phyloP scores from a whole-genome alignment of 169 alveolate genomes.

The Cryptosporidium andersoni region DNA sequence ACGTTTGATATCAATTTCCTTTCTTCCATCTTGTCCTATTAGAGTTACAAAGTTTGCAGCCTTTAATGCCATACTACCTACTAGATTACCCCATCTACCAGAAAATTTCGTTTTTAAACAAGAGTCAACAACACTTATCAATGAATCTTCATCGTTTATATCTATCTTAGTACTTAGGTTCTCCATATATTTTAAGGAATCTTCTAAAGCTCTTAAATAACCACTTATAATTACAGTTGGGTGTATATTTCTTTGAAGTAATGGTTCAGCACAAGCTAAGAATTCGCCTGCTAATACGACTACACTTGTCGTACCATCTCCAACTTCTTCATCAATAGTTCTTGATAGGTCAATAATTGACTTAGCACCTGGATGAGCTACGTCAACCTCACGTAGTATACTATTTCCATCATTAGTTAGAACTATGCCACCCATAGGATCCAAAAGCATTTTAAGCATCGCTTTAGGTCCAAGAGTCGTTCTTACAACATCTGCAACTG shows the following conservation, averaged over 20 bases:
- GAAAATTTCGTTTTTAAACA: conserved; percentile 93
- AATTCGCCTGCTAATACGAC: conserved; percentile 99
- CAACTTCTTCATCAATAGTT: conserved; percentile 98
- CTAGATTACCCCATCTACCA: conserved; percentile 92
- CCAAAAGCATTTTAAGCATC: conserved; percentile 98
- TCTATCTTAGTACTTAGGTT: conserved; percentile 88
- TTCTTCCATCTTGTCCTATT: conserved; percentile 80
- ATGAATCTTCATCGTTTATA: conserved; percentile 83
- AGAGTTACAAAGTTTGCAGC: conserved; percentile 90
- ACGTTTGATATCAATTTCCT: conserved; percentile 92
- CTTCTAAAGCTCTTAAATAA: conserved; percentile 93
- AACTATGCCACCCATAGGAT: conserved; percentile 99
- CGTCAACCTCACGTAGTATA: conserved; percentile 97
- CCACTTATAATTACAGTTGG: conserved; percentile 95
- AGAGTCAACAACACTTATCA: conserved; percentile 83
- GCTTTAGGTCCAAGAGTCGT: conserved; percentile 99
- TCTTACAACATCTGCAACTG: conserved; percentile 96
- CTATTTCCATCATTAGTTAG: conserved; percentile 98
- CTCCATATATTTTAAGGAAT: conserved; percentile 85
- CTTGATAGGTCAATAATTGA: conserved; percentile 96
- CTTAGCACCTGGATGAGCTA: conserved; percentile 98
- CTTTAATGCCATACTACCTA: conserved; percentile 91
- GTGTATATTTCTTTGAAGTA: conserved; percentile 94
- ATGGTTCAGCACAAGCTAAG: conserved; percentile 95
- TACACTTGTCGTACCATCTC: conserved; percentile 99